phyloP scores from a whole-genome alignment of 768 basidiomycete species.

The Russula griseocarnosa region DNA sequence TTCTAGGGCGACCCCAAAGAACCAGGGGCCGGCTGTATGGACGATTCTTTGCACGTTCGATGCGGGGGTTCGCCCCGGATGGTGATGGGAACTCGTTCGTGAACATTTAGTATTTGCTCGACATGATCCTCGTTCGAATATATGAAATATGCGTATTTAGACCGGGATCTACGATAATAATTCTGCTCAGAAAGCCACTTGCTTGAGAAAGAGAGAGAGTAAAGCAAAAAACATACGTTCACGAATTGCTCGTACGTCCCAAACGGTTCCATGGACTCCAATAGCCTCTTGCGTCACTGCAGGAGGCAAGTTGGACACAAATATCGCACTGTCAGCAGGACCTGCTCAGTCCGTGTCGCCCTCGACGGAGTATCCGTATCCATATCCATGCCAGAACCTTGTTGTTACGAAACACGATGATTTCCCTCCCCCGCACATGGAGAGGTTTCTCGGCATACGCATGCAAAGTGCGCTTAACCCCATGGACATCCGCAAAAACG shows the following conservation, averaged over 20 bases:
- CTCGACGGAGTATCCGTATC: neutral
- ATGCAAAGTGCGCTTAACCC: slow-evolving; percentile 1
- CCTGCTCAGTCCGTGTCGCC: neutral
- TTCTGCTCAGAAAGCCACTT: neutral
- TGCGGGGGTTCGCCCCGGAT: neutral
- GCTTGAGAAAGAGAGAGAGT: neutral
- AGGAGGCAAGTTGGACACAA: slow-evolving; percentile 2
- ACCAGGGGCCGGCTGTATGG: neutral
- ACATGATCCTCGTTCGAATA: slow-evolving; percentile 12
- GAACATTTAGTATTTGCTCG: neutral
- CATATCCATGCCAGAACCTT: no score
- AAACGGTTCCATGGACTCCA: slow-evolving; percentile 3
- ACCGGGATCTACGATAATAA: slow-evolving; percentile 7
- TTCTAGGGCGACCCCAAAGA: neutral
- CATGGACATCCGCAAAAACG: neutral
- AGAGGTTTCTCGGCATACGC: slow-evolving; percentile 17
- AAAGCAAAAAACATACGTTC: slow-evolving; percentile 6
- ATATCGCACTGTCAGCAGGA: neutral
- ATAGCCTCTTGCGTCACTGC: neutral
- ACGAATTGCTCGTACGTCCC: slow-evolving; percentile 6
- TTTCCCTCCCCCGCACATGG: slow-evolving; percentile 11
- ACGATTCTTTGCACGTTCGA: neutral
- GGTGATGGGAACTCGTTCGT: slow-evolving; percentile 12
- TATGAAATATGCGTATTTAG: slow-evolving; percentile 17
- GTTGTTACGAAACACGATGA: slow-evolving; percentile 2